These are phyloP conservation scores for Beauveria pseudobassiana DNA, from an alignment of 2,329 filamentous ascomycete species.

Conservation along the genomic window DNA sequence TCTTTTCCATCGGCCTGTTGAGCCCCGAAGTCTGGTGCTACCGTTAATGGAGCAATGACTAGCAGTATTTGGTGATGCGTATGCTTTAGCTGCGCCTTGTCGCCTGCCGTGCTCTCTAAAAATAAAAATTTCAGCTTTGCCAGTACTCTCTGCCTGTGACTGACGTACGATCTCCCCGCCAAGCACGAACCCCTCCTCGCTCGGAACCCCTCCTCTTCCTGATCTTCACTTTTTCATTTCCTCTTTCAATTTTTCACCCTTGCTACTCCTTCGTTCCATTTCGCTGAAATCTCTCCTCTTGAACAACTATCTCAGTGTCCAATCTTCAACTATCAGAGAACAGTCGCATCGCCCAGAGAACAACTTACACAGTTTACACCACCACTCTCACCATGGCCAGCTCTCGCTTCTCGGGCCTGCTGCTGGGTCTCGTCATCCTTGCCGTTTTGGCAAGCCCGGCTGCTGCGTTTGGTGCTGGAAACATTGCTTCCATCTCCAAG, in stretches of 20 bases:
- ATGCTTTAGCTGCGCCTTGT: background rate
- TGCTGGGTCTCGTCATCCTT: slow-evolving; percentile 52
- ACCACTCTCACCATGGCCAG: slow-evolving; percentile 41
- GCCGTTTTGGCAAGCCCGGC: slow-evolving; percentile 60
- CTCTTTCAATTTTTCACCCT: slow-evolving; percentile 11
- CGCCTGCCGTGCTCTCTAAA: background rate
- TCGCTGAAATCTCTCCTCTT: background rate
- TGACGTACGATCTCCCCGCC: slow-evolving; percentile 9
- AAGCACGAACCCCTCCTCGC: slow-evolving; percentile 9
- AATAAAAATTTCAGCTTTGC: background rate
- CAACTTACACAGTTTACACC: background rate
- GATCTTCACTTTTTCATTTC: slow-evolving; percentile 14
- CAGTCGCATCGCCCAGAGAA: background rate
- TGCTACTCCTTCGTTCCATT: background rate
- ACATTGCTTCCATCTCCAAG: slow-evolving; percentile 74
- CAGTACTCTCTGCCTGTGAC: background rate
- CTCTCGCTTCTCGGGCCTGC: slow-evolving; percentile 39
- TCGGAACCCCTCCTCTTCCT: slow-evolving; percentile 11
- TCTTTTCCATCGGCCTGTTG: background rate
- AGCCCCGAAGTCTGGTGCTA: background rate
- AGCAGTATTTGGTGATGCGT: background rate
- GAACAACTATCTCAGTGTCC: slow-evolving; percentile 8
- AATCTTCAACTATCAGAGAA: background rate
- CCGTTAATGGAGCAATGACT: background rate
- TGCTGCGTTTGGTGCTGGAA: slow-evolving; percentile 79